A percentile compares a stretch with the other conserved stretches of the same genome.
Evolutionary conservation across 192 early-diverging fungal species (phyloP).

Genomic region (Coemansia sp.): DNA sequence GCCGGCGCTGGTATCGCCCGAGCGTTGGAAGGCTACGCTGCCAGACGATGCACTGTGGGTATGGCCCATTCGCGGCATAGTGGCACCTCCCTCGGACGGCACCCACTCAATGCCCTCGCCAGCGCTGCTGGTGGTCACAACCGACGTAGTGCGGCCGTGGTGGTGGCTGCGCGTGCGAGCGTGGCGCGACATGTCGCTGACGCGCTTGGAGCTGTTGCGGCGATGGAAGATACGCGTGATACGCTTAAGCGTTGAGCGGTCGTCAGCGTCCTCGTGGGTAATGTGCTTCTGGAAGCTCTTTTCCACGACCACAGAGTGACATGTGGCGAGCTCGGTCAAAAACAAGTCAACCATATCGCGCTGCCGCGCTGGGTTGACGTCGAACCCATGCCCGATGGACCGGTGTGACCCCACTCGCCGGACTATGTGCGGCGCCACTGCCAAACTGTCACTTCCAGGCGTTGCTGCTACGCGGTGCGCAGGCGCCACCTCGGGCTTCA

Average conservation of each 20-base stretch:
- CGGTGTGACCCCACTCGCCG: constrained; percentile 47
- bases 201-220: constrained; percentile 40
- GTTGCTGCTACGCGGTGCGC: constrained; percentile 7
- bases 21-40: constrained; percentile 17
- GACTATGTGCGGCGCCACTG: constrained; percentile 13
- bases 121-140: constrained; percentile 32
- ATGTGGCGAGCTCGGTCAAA: constrained; percentile 85
- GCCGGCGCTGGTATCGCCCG: constrained; percentile 8
- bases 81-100: constrained; percentile 17
- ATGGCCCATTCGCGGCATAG: constrained; percentile 15
- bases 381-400: constrained; percentile 42
- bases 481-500: constrained; percentile 59
- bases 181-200: constrained; percentile 48
- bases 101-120: constrained; percentile 48
- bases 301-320: constrained; percentile 95
- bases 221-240: constrained; percentile 33
- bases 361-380: constrained; percentile 68
- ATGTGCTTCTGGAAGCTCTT: constrained; percentile 55
- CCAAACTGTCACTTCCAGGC: constrained; percentile 19
- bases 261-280: constrained; percentile 40
- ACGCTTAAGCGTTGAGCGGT: constrained; percentile 40
- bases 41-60: constrained; percentile 20
- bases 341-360: constrained; percentile 61
- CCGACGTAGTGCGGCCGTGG: constrained; percentile 50
- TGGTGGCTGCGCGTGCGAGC: constrained; percentile 50